Evolutionary conservation across 768 basidiomycete genomes (phyloP), one percentile per base, ranked within the genome.

Genomic region (Agaricus blazei): DNA sequence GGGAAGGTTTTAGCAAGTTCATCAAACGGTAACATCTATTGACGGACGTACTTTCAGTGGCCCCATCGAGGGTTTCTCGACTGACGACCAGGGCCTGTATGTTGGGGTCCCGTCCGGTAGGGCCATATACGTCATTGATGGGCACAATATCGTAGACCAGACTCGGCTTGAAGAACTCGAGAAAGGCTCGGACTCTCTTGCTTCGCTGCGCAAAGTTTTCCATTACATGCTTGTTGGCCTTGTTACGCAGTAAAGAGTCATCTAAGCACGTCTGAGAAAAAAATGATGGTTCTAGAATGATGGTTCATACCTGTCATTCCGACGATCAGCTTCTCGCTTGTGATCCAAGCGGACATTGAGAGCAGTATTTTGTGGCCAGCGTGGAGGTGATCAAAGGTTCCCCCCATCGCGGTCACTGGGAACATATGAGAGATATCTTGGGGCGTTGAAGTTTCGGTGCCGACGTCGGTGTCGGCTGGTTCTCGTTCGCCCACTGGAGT

Each of bases 301-400:
- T 19, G 56, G 28, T 51, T 19, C 77, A 63, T 55, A 88, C 91
- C 88, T 51, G 92, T 90, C 38, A 98, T 74, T 4, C 97, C 97
- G 60, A 98, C 84, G 58, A 98, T 91, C 63, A 98, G 72, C 68
- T 93, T 94, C 59, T 77, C 68, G 43, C 71, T 66, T 0, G 94
- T 77, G 54, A 98, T 84, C 80, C 88, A 93, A 1, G 90, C 85
- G 11, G 83, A 88, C 85, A 97, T 93, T 64, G 92, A 90, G 9
- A 99, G 80, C 28, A 99, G 81, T 57, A 99, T 95, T 71, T 97
- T 97, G 74, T 99, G 97, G 0, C 96, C 97, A 3, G 93, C 84
- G 66, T 99, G 97, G 14, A 99, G 81, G 68, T 98, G 97, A 70
- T 99, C 97, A 69, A 98, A 98, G 0, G 97, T 98, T 0, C 97